Percentiles rank a stretch among this genome's conserved stretches.
phyloP scores from a whole-genome alignment of 176 grass and related monocot genomes.

The Saccharum officinarum region DNA sequence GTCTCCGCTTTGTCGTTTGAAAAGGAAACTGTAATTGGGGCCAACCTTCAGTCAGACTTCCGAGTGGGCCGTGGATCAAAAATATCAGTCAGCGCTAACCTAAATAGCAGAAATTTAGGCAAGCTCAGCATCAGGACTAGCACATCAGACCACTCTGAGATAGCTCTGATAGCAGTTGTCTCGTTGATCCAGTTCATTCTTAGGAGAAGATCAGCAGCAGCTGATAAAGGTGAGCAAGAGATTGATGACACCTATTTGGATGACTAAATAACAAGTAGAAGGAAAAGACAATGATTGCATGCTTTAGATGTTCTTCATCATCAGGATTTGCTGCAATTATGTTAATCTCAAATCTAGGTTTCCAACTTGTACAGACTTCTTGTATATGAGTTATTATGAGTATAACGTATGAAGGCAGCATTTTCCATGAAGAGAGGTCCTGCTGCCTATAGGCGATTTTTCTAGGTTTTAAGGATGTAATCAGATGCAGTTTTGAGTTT shows the following conservation, averaged over 20 bases:
- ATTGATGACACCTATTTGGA: constrained; percentile 29
- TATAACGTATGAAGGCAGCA: background rate
- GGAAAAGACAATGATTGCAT: background rate
- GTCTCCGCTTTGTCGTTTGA: constrained; percentile 57
- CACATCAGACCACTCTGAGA: constrained; percentile 73
- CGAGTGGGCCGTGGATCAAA: constrained; percentile 56
- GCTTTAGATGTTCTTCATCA: background rate
- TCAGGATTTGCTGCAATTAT: background rate
- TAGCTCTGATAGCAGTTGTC: constrained; percentile 57
- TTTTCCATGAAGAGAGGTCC: background rate
- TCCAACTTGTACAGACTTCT: constrained; percentile 39
- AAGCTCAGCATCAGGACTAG: constrained; percentile 61
- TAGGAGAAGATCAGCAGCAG: constrained; percentile 45
- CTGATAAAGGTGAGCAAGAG: constrained; percentile 34
- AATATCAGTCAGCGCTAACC: constrained; percentile 64
- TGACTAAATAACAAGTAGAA: constrained; percentile 10
- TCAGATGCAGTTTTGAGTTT: constrained; percentile 15
- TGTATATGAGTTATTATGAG: constrained; percentile 24
- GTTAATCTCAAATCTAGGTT: constrained; percentile 20
- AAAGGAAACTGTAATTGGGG: constrained; percentile 63
- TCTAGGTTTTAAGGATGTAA: background rate
- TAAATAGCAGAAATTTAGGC: constrained; percentile 81
- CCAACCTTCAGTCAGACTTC: constrained; percentile 75
- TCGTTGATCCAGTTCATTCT: constrained; percentile 68
- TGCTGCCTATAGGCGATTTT: background rate